phyloP scores from a whole-genome alignment of 2,329 filamentous ascomycete species.

The Fusarium sp. region DNA sequence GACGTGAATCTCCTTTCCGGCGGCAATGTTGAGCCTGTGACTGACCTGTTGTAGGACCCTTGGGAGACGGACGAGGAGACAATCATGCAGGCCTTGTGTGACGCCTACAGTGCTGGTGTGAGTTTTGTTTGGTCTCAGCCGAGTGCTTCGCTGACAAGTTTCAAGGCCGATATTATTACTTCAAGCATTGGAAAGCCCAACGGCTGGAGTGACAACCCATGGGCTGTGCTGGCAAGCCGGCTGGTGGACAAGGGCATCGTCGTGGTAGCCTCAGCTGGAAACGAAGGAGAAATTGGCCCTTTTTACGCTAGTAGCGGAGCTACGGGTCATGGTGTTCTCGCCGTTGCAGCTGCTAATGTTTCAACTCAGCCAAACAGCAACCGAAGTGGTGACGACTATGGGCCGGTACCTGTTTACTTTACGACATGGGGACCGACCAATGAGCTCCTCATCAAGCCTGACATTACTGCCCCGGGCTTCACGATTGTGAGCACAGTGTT shows the following conservation, averaged over 20 bases:
- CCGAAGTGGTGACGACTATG: conserved; percentile 39
- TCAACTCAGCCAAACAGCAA: conserved; percentile 55
- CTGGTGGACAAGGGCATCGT: conserved; percentile 60
- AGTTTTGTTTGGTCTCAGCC: background rate
- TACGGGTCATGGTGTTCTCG: conserved; percentile 49
- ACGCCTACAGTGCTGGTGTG: conserved; percentile 51
- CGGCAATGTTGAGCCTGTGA: background rate
- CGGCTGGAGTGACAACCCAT: conserved; percentile 57
- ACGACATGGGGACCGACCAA: conserved; percentile 65
- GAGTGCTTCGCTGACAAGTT: background rate
- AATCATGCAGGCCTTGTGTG: conserved; percentile 52
- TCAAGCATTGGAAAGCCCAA: conserved; percentile 53
- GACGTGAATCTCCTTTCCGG: conserved; percentile 32
- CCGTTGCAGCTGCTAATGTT: conserved; percentile 55
- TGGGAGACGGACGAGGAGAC: conserved; percentile 50
- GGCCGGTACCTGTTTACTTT: conserved; percentile 56
- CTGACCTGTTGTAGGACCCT: conserved; percentile 34
- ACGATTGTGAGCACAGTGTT: conserved; percentile 63
- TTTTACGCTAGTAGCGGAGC: conserved; percentile 56
- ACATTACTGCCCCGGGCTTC: conserved; percentile 62
- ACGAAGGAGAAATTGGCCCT: conserved; percentile 60
- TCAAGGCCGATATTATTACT: conserved; percentile 58
- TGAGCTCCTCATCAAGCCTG: conserved; percentile 63
- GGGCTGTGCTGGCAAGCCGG: conserved; percentile 55
- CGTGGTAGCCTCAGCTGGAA: conserved; percentile 64